phyloP scores from a whole-genome alignment of 768 basidiomycete species.

The Lentinula aciculospora region DNA sequence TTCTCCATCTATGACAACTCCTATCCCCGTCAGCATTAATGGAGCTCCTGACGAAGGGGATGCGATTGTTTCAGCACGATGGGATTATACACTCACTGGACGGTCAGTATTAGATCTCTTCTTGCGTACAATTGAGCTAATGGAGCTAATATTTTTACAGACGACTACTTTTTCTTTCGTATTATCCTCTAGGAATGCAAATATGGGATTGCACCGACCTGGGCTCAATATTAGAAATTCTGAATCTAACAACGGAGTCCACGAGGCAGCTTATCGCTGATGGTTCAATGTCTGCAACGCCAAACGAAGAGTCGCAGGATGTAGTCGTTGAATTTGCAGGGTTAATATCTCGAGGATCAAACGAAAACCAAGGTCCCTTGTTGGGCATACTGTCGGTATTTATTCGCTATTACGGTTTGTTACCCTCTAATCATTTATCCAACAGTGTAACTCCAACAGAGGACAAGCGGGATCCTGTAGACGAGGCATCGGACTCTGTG shows the following conservation, averaged over 20 bases:
- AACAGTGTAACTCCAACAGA: constrained; percentile 6
- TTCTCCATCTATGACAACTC: constrained; percentile 8
- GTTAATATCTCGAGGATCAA: not conserved
- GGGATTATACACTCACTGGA: constrained; percentile 27
- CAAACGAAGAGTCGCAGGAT: not conserved
- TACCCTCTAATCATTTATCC: not conserved
- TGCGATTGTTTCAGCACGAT: constrained; percentile 37
- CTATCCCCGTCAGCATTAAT: constrained; percentile 19
- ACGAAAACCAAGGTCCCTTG: not conserved
- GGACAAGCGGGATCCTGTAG: not conserved
- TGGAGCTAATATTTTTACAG: constrained; percentile 17
- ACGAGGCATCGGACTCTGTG: constrained; percentile 4
- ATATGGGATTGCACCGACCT: constrained; percentile 54
- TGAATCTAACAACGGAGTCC: constrained; percentile 33
- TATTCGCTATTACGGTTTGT: not conserved
- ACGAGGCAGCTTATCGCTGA: not conserved
- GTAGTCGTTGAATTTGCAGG: constrained; percentile 3
- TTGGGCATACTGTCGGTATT: constrained; percentile 3
- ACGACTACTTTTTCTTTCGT: constrained; percentile 48
- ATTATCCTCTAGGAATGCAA: constrained; percentile 42
- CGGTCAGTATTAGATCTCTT: constrained; percentile 11
- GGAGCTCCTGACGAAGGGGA: constrained; percentile 20
- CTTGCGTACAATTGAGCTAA: constrained; percentile 10
- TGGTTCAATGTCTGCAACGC: not conserved
- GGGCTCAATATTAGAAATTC: constrained; percentile 42